Conservation (phyloP, 1,284 basidiomycete species). For the Ustilago xerochloae region DNA sequence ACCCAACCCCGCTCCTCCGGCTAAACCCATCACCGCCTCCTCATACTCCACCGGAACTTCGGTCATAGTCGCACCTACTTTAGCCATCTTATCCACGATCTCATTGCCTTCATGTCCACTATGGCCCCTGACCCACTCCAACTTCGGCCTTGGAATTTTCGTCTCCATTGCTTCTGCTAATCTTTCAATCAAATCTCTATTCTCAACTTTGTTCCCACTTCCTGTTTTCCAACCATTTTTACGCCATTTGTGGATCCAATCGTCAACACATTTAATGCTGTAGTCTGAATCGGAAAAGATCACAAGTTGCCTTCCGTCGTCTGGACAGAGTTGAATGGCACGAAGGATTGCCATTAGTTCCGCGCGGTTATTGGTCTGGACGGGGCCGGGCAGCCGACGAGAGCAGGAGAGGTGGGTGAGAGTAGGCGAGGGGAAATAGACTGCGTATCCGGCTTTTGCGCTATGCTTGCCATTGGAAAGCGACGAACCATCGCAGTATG, state of each 20-base stretch:
- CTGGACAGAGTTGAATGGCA: slow-evolving; percentile 76
- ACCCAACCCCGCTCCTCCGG: no score
- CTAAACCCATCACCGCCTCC: no score
- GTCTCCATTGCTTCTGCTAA: slow-evolving; percentile 67
- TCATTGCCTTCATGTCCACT: slow-evolving; percentile 80
- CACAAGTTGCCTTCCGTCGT: slow-evolving; percentile 71
- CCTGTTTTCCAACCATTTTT: slow-evolving; percentile 72
- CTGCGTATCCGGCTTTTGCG: slow-evolving; percentile 63
- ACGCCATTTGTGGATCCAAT: slow-evolving; percentile 77
- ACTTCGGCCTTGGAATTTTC: slow-evolving; percentile 49
- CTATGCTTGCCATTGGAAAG: slow-evolving; percentile 75
- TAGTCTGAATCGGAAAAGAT: slow-evolving; percentile 74
- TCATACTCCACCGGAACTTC: no score
- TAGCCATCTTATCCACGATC: slow-evolving; percentile 74
- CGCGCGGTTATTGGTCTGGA: slow-evolving; percentile 86
- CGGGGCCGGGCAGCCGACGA: slow-evolving; percentile 79
- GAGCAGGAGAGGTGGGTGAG: slow-evolving; percentile 75
- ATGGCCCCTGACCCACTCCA: slow-evolving; percentile 80
- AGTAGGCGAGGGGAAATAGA: slow-evolving; percentile 52
- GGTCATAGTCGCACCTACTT: slow-evolving; percentile 23
- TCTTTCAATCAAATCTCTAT: slow-evolving; percentile 75
- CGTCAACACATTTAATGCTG: slow-evolving; percentile 70
- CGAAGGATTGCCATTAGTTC: slow-evolving; percentile 84
- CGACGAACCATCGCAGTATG: slow-evolving; percentile 85
- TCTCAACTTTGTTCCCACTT: slow-evolving; percentile 74